Percentiles rank a stretch among this genome's conserved stretches.
Evolutionary conservation across 805 yeast genomes (phyloP).

Genomic region (Groenewaldozyma salmanticensis): DNA sequence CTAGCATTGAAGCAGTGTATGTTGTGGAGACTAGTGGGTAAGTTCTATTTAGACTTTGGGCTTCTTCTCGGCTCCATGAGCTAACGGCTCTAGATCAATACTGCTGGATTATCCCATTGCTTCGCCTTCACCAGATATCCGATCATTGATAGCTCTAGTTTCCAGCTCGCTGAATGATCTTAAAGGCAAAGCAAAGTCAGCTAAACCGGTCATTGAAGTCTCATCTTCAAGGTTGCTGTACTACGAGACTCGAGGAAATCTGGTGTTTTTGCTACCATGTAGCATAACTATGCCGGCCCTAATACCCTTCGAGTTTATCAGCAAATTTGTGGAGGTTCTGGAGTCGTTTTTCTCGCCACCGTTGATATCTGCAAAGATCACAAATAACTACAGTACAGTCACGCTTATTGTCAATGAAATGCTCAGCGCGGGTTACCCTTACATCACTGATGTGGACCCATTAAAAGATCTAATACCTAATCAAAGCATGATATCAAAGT

Average conservation of each 20-base stretch:
- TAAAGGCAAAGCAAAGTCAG: no score
- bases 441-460: conserved; percentile 59
- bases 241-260: conserved; percentile 18
- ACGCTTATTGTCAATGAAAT: conserved; percentile 65
- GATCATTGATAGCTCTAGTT: conserved; percentile 21
- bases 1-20: conserved; percentile 32
- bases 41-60: conserved; percentile 12
- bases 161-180: no score
- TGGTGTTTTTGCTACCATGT: conserved; percentile 24
- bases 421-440: conserved; percentile 70
- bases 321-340: conserved; percentile 40
- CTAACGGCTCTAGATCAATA: conserved; percentile 10
- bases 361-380: conserved; percentile 48
- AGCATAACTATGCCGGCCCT: conserved; percentile 35
- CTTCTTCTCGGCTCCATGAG: not conserved
- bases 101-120: conserved; percentile 32
- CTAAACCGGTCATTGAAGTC: conserved; percentile 17
- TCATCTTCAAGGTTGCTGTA: conserved; percentile 24
- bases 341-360: conserved; percentile 51
- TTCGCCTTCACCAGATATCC: conserved; percentile 26
- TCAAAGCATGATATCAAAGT: conserved; percentile 43
- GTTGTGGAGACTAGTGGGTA: conserved; percentile 34
- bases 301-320: conserved; percentile 45
- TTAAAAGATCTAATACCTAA: conserved; percentile 62
- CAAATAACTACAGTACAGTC: conserved; percentile 60